Percentiles rank a stretch among this genome's conserved stretches.
These are phyloP conservation scores for Annulohypoxylon truncatum DNA, from an alignment of 2,329 filamentous ascomycete genomes.

Conservation along the genomic window DNA sequence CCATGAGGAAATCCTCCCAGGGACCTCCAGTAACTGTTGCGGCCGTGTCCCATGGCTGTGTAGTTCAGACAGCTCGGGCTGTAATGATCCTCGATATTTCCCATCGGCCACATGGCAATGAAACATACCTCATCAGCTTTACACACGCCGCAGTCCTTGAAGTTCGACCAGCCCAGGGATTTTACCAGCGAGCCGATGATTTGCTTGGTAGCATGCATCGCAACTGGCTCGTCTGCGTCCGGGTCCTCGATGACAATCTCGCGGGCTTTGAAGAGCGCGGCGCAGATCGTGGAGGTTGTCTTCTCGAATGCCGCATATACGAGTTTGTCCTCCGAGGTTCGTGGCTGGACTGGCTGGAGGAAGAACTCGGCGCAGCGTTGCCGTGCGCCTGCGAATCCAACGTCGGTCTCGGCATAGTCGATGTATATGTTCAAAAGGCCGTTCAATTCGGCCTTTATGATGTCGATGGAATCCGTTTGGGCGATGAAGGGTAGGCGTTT, in stretches of 20 bases:
- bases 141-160: constrained; percentile 52
- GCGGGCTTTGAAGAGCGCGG: constrained; percentile 47
- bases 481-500: constrained; percentile 61
- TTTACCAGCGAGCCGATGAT: constrained; percentile 44
- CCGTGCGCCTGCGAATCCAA: constrained; percentile 51
- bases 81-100: constrained; percentile 48
- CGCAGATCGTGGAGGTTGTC: constrained; percentile 37
- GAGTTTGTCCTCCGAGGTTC: constrained; percentile 57
- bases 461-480: constrained; percentile 43
- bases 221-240: constrained; percentile 11
- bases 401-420: constrained; percentile 53
- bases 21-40: constrained; percentile 35
- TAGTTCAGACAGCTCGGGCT: constrained; percentile 47
- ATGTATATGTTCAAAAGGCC: constrained; percentile 57
- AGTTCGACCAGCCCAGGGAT: constrained; percentile 51
- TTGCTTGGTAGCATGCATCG: constrained; percentile 15
- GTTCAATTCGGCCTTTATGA: constrained; percentile 54
- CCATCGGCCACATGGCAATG: constrained; percentile 55
- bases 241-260: constrained; percentile 41
- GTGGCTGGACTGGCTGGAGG: constrained; percentile 50
- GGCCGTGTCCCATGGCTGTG: constrained; percentile 19
- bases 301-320: constrained; percentile 57
- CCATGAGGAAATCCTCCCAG: constrained; percentile 10
- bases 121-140: constrained; percentile 51
- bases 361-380: constrained; percentile 62